These are phyloP conservation scores for Chaetoscypha palmicola DNA, from an alignment of 2,329 filamentous ascomycete species.

Conservation along the genomic window DNA sequence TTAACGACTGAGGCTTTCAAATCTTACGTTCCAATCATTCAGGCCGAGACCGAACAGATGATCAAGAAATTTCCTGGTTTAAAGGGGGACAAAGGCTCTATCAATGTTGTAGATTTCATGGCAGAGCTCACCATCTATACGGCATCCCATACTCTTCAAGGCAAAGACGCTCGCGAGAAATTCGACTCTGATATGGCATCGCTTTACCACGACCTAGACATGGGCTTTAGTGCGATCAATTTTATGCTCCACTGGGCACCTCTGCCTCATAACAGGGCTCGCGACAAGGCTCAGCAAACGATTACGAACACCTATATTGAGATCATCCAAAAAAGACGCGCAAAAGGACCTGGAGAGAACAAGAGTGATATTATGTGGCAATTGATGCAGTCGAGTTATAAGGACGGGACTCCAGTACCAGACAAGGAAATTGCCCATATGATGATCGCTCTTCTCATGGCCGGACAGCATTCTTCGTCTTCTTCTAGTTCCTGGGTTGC, in stretches of 20 bases:
- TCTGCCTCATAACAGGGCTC: constrained; percentile 78
- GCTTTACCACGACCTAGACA: constrained; percentile 82
- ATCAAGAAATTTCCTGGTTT: constrained; percentile 61
- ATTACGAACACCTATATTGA: constrained; percentile 78
- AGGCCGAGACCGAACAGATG: constrained; percentile 66
- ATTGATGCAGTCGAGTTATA: constrained; percentile 78
- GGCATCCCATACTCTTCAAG: constrained; percentile 77
- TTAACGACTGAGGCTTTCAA: constrained; percentile 69
- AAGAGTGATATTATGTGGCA: constrained; percentile 81
- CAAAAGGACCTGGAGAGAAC: constrained; percentile 40
- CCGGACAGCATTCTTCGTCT: constrained; percentile 82
- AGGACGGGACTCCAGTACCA: constrained; percentile 70
- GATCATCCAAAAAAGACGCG: constrained; percentile 64
- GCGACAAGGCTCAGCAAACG: constrained; percentile 71
- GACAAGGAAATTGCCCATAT: constrained; percentile 84
- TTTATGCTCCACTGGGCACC: constrained; percentile 86
- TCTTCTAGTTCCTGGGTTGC: constrained; percentile 82
- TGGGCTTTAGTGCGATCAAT: constrained; percentile 84
- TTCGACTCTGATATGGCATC: constrained; percentile 76
- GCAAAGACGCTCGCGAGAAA: constrained; percentile 70
- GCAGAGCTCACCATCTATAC: constrained; percentile 87
- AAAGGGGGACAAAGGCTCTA: constrained; percentile 59
- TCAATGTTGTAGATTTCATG: constrained; percentile 69
- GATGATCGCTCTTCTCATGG: constrained; percentile 92
- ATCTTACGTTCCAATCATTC: constrained; percentile 72